These are phyloP conservation scores for Xanthoceras sorbifolium DNA, from an alignment of 345 rosid genomes.

Conservation along the genomic window DNA sequence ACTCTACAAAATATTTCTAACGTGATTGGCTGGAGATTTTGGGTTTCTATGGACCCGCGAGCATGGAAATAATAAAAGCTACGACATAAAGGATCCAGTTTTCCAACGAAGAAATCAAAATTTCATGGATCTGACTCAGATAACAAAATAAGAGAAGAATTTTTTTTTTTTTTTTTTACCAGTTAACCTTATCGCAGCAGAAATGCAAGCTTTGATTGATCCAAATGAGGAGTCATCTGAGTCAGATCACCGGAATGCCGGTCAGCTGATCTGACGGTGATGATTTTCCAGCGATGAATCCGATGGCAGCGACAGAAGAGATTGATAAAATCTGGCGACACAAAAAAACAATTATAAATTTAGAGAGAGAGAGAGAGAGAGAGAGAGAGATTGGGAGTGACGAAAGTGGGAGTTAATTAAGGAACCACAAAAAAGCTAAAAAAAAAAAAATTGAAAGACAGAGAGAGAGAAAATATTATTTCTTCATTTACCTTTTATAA, in stretches of 20 bases:
- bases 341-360: not conserved
- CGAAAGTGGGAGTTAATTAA: conserved; percentile 23
- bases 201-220: conserved; percentile 15
- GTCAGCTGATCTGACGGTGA: conserved; percentile 23
- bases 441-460: too few species aligned
- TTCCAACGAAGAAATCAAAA: not conserved
- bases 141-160: conserved; percentile 10
- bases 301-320: conserved; percentile 3
- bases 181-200: not conserved
- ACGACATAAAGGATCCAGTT: not conserved
- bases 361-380: not conserved
- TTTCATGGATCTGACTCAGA: conserved; percentile 28
- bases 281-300: conserved; percentile 24
- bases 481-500: not conserved
- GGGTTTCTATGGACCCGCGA: conserved; percentile 22
- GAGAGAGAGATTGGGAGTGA: not conserved
- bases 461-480: not conserved
- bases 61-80: conserved; percentile 30
- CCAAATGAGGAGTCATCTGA: conserved; percentile 7
- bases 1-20: not conserved
- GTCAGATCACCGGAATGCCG: conserved; percentile 26
- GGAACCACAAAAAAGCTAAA: conserved; percentile 4
- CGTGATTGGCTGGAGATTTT: conserved; percentile 5
- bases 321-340: not conserved
- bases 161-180: not conserved